These are phyloP conservation scores for Podospora pseudocomata DNA, from an alignment of 495 filamentous ascomycete species.

Conservation along the genomic window DNA sequence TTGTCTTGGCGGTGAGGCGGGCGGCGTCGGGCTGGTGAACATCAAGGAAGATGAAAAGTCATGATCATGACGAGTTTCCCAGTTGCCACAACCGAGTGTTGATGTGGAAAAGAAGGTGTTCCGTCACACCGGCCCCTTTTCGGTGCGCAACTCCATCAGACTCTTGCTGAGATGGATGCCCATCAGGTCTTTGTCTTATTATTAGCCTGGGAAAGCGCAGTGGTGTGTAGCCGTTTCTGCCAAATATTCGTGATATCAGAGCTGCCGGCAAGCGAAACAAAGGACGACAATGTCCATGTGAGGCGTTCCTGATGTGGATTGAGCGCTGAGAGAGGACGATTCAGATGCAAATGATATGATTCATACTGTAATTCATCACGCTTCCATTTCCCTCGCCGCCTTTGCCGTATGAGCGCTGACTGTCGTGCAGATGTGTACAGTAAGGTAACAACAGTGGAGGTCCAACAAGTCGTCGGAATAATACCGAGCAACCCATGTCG, in stretches of 20 bases:
- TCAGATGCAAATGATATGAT: background rate
- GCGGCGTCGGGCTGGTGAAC: background rate
- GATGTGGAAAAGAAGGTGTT: background rate
- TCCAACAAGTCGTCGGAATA: background rate
- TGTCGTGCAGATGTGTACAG: constrained; percentile 12
- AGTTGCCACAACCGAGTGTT: constrained; percentile 10
- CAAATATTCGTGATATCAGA: background rate
- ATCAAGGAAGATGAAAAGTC: background rate
- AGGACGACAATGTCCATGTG: background rate
- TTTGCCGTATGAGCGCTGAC: constrained; percentile 17
- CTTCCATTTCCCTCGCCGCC: constrained; percentile 14
- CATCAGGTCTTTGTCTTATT: background rate
- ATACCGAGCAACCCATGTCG: constrained; percentile 11
- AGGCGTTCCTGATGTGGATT: background rate
- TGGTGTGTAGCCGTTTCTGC: background rate
- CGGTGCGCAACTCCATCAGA: background rate
- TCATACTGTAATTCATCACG: background rate
- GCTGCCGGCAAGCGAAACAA: background rate
- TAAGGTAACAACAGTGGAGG: too few species aligned
- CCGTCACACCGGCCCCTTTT: constrained; percentile 10
- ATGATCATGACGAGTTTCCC: background rate
- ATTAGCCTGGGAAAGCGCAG: background rate
- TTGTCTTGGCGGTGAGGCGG: background rate
- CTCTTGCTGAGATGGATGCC: background rate
- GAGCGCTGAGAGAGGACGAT: background rate